Conservation (phyloP, 768 basidiomycete species). For the Mycena rosella region DNA sequence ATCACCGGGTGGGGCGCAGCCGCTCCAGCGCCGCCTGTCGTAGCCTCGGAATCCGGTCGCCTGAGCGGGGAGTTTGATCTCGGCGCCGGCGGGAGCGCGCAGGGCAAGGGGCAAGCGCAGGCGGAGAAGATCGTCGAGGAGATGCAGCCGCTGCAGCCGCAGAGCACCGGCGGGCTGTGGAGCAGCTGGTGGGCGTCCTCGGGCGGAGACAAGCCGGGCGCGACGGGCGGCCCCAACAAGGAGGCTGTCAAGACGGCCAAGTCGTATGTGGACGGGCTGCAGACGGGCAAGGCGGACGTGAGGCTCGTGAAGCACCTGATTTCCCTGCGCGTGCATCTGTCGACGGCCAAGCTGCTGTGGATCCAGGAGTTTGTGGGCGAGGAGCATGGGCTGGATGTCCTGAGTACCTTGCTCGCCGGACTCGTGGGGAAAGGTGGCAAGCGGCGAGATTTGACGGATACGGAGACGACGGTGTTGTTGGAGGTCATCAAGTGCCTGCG, state of each 20-base stretch:
- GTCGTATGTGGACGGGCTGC: slow-evolving; percentile 75
- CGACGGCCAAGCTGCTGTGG: slow-evolving; percentile 84
- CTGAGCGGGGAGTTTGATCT: slow-evolving; percentile 10
- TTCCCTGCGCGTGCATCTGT: slow-evolving; percentile 85
- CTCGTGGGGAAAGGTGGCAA: slow-evolving; percentile 80
- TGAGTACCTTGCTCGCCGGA: slow-evolving; percentile 68
- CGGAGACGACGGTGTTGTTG: slow-evolving; percentile 74
- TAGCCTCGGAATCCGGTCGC: slow-evolving; percentile 40
- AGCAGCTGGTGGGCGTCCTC: slow-evolving; percentile 17
- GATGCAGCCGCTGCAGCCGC: slow-evolving; percentile 25
- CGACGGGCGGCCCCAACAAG: not conserved
- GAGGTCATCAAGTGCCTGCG: slow-evolving; percentile 87
- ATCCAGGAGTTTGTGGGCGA: slow-evolving; percentile 80
- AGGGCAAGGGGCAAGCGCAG: slow-evolving; percentile 34
- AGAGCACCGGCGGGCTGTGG: slow-evolving; percentile 27
- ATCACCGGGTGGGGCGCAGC: slow-evolving; percentile 69
- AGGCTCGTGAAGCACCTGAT: slow-evolving; percentile 84
- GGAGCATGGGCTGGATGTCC: slow-evolving; percentile 73
- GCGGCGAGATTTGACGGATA: slow-evolving; percentile 68
- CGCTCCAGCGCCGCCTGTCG: slow-evolving; percentile 50
- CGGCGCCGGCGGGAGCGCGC: slow-evolving; percentile 4
- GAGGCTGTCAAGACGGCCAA: slow-evolving; percentile 57
- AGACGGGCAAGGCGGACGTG: slow-evolving; percentile 65
- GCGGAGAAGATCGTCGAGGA: slow-evolving; percentile 41
- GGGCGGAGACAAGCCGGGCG: slow-evolving; percentile 8